These are phyloP conservation scores for Vitis labrusca DNA, from an alignment of 164 flowering plant genomes.

Conservation along the genomic window DNA sequence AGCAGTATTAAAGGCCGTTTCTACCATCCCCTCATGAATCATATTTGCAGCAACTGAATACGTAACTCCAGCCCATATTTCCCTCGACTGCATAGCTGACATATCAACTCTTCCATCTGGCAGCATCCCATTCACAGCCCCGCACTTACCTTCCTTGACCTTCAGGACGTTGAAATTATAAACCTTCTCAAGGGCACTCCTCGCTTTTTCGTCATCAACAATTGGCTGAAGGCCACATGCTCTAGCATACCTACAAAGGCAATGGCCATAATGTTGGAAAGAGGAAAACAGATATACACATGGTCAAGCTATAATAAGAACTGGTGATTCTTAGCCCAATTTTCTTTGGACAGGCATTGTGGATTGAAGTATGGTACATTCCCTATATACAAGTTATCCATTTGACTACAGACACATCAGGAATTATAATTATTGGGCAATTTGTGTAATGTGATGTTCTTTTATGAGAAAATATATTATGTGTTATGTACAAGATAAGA, in stretches of 20 bases:
- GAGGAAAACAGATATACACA: background rate
- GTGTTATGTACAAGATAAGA: too few species aligned
- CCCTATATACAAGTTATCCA: too few species aligned
- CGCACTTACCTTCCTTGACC: conserved; percentile 65
- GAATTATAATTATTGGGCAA: too few species aligned
- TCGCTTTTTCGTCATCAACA: conserved; percentile 60
- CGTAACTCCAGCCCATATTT: conserved; percentile 35
- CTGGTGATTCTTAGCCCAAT: too few species aligned
- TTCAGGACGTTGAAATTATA: conserved; percentile 70
- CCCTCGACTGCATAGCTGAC: conserved; percentile 26
- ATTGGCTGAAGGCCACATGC: conserved; percentile 76
- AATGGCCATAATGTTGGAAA: background rate
- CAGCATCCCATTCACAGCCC: conserved; percentile 29
- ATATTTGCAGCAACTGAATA: conserved; percentile 31
- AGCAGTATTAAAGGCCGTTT: conserved; percentile 26
- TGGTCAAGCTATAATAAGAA: background rate
- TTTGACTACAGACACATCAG: too few species aligned
- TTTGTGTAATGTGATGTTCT: too few species aligned
- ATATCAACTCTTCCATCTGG: conserved; percentile 31
- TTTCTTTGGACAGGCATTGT: too few species aligned
- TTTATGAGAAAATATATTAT: too few species aligned
- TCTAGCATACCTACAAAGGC: conserved; percentile 68
- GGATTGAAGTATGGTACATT: too few species aligned
- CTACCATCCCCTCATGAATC: conserved; percentile 27
- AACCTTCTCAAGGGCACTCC: conserved; percentile 58